Evolutionary conservation across 805 yeast species (phyloP).

Genomic region (Lipomyces lipofer): DNA sequence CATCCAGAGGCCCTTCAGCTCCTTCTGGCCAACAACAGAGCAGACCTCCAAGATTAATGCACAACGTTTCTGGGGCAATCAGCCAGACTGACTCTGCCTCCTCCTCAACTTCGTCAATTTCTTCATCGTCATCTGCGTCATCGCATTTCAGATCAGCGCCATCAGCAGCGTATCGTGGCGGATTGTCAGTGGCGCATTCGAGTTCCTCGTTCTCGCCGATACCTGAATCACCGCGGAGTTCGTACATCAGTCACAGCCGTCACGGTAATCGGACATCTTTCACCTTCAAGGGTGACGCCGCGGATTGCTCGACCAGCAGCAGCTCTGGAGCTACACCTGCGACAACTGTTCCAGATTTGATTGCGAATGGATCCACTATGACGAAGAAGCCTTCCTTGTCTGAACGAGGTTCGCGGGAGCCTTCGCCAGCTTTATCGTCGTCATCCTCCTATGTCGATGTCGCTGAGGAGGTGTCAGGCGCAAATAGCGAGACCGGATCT

Average conservation of each 20-base stretch:
- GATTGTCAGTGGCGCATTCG: no score
- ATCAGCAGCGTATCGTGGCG: no score
- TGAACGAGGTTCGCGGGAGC: background rate
- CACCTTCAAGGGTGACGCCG: background rate
- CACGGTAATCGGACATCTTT: background rate
- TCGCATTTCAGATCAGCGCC: background rate
- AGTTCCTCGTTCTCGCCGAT: background rate
- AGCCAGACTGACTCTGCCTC: background rate
- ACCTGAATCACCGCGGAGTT: background rate
- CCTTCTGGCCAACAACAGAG: no score
- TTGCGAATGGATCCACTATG: no score
- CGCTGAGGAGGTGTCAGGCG: background rate
- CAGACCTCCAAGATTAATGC: background rate
- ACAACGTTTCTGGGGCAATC: background rate
- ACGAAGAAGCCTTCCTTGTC: background rate
- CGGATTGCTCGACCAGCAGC: background rate
- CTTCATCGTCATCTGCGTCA: slow-evolving; percentile 5
- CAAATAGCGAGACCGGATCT: background rate
- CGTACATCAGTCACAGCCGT: background rate
- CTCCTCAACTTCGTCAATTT: slow-evolving; percentile 6
- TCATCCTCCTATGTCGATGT: slow-evolving; percentile 8
- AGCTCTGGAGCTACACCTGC: background rate
- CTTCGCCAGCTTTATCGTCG: slow-evolving; percentile 1
- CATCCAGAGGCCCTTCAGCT: no score
- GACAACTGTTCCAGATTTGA: no score